Evolutionary conservation across 1,284 basidiomycete genomes (phyloP).

Genomic region (Moniliella sp.): DNA sequence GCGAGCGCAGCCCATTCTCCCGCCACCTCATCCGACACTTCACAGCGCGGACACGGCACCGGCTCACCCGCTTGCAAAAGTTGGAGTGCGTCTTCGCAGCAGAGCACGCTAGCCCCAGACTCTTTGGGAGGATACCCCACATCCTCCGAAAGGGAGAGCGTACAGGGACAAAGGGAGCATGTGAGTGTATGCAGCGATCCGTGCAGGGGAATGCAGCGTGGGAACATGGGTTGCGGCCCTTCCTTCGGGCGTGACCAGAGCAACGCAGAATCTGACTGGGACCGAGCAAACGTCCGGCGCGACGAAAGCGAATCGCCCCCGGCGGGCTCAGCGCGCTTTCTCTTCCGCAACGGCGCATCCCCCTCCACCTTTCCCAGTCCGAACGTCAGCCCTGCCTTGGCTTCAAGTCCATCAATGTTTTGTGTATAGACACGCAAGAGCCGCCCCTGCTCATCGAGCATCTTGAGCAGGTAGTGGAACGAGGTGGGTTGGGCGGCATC

Average conservation of each 20-base stretch:
- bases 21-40: slow-evolving; percentile 47
- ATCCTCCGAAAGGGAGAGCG: slow-evolving; percentile 6
- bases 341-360: slow-evolving; percentile 13
- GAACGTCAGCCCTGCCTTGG: slow-evolving; percentile 47
- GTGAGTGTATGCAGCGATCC: slow-evolving; percentile 59
- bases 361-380: no score
- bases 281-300: not conserved
- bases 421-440: slow-evolving; percentile 75
- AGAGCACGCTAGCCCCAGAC: not conserved
- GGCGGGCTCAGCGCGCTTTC: slow-evolving; percentile 7
- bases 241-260: slow-evolving; percentile 6
- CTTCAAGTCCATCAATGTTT: slow-evolving; percentile 81
- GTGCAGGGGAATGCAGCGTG: slow-evolving; percentile 70
- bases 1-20: slow-evolving; percentile 54
- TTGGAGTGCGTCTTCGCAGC: slow-evolving; percentile 5
- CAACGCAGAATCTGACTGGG: slow-evolving; percentile 13
- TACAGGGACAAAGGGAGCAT: slow-evolving; percentile 57
- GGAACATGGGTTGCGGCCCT: slow-evolving; percentile 26
- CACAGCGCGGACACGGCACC: slow-evolving; percentile 60
- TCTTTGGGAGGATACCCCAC: not conserved
- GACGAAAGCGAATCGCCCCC: not conserved
- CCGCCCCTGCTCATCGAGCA: slow-evolving; percentile 60
- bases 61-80: slow-evolving; percentile 40
- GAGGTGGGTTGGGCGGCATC: slow-evolving; percentile 57
- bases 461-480: slow-evolving; percentile 70